Evolutionary conservation across 331 rosid species (phyloP).

Genomic region (Stylosanthes scabra): DNA sequence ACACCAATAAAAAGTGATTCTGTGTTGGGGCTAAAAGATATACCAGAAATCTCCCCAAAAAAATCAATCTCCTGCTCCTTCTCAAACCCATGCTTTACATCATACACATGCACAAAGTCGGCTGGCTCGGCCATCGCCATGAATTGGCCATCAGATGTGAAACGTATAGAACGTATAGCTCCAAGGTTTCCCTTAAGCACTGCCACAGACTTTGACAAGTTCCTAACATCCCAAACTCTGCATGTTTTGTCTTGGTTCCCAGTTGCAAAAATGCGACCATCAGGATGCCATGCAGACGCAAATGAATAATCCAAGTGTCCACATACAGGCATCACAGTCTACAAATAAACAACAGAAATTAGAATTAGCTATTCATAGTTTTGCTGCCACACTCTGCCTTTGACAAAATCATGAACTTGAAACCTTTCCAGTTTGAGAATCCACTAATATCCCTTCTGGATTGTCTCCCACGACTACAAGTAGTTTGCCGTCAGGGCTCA

Average conservation of each 20-base stretch:
- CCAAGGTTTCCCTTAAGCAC: constrained; percentile 92
- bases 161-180: constrained; percentile 86
- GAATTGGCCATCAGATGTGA: constrained; percentile 81
- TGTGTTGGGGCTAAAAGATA: constrained; percentile 94
- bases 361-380: constrained; percentile 2
- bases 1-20: constrained; percentile 87
- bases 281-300: constrained; percentile 94
- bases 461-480: constrained; percentile 82
- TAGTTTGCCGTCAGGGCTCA: constrained; percentile 81
- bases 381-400: neutral
- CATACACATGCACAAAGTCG: constrained; percentile 88
- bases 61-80: constrained; percentile 90
- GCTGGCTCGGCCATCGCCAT: constrained; percentile 97
- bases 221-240: constrained; percentile 85
- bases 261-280: constrained; percentile 81
- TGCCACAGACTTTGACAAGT: constrained; percentile 78
- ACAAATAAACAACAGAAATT: constrained; percentile 24
- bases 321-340: constrained; percentile 42
- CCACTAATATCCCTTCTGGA: constrained; percentile 78
- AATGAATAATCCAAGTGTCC: constrained; percentile 93
- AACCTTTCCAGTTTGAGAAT: constrained; percentile 94
- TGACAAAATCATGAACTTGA: constrained; percentile 43
- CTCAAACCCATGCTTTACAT: constrained; percentile 72
- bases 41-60: constrained; percentile 93
- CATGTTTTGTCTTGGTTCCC: constrained; percentile 98